Percentiles rank a stretch among this genome's conserved stretches.
These are phyloP conservation scores for Lactifluus volemus DNA, from an alignment of 768 basidiomycete genomes.

Conservation along the genomic window DNA sequence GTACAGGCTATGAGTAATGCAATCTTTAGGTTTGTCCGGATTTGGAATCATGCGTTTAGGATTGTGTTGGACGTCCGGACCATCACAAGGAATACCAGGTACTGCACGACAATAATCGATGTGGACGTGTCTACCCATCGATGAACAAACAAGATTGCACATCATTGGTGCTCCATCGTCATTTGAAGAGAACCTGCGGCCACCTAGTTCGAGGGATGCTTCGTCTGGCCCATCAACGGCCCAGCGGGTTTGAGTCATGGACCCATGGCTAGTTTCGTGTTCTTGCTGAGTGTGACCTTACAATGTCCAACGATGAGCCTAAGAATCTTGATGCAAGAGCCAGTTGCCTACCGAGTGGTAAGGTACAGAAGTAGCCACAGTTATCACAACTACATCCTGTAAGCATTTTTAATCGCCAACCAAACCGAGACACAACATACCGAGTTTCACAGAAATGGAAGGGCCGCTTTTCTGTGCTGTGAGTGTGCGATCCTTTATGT, in stretches of 20 bases:
- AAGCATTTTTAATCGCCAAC: neutral
- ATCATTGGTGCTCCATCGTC: conserved; percentile 58
- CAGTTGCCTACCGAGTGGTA: conserved; percentile 38
- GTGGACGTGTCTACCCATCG: conserved; percentile 52
- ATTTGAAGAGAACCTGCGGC: conserved; percentile 43
- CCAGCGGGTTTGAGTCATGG: conserved; percentile 54
- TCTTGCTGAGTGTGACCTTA: conserved; percentile 51
- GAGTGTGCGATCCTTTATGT: conserved; percentile 42
- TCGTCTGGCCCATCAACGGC: conserved; percentile 46
- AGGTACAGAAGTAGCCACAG: conserved; percentile 51
- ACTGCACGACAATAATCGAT: conserved; percentile 45
- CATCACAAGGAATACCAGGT: conserved; percentile 30
- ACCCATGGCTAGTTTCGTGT: conserved; percentile 56
- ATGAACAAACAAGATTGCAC: conserved; percentile 47
- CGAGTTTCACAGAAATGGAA: conserved; percentile 48
- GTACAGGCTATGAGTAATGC: conserved; percentile 43
- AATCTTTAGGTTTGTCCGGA: conserved; percentile 42
- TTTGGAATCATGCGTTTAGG: conserved; percentile 34
- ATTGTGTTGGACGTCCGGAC: conserved; percentile 40
- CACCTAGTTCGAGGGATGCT: conserved; percentile 42
- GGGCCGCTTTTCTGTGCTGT: conserved; percentile 33
- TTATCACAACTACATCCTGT: conserved; percentile 36
- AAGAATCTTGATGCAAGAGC: neutral
- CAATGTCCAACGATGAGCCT: neutral
- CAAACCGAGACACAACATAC: conserved; percentile 23